Percentiles rank a stretch among this genome's conserved stretches.
These are phyloP conservation scores for Epichloe sibirici DNA, from an alignment of 2,329 filamentous ascomycete genomes.

Conservation along the genomic window DNA sequence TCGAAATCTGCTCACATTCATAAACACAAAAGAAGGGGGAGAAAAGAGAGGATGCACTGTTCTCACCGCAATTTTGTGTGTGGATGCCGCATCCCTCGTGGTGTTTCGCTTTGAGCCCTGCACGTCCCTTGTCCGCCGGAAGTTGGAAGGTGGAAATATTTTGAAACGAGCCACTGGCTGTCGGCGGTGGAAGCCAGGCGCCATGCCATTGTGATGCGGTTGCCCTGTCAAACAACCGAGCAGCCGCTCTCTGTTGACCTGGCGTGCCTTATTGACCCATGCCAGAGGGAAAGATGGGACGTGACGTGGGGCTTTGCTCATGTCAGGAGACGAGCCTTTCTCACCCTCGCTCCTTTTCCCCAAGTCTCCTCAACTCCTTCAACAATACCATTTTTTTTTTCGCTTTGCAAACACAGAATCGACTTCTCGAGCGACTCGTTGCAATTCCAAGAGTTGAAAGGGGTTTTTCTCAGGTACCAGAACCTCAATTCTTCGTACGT, in stretches of 20 bases:
- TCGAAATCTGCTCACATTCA: no score
- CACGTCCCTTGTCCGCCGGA: background rate
- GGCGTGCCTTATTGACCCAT: background rate
- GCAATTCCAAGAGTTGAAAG: background rate
- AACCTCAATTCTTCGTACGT: background rate
- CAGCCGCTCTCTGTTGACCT: background rate
- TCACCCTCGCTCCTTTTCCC: background rate
- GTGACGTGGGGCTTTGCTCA: background rate
- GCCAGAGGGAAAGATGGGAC: background rate
- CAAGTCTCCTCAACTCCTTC: background rate
- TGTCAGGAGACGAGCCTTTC: conserved; percentile 4
- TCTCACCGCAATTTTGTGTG: background rate
- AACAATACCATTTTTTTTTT: background rate
- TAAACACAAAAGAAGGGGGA: background rate
- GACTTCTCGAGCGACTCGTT: background rate
- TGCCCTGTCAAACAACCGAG: background rate
- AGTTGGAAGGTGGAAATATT: background rate
- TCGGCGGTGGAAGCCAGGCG: background rate
- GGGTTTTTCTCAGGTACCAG: background rate
- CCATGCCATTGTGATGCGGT: background rate
- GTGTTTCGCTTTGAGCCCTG: conserved; percentile 3
- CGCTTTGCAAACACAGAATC: background rate
- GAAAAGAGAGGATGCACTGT: background rate
- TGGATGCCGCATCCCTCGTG: conserved; percentile 7
- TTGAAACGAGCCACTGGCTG: background rate